Conservation (phyloP, 345 rosid genomes). For the Streptanthus diversifolius region DNA sequence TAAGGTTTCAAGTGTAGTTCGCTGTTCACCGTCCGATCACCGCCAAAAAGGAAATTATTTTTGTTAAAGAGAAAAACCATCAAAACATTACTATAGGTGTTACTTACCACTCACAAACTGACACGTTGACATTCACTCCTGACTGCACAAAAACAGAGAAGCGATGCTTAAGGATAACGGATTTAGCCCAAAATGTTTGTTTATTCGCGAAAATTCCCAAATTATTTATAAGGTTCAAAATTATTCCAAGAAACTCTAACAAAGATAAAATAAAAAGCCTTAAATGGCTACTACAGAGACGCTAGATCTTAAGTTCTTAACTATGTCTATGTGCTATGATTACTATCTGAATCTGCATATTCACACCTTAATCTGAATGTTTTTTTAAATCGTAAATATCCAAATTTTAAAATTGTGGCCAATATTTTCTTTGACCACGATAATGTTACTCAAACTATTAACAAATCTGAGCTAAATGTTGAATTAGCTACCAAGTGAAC, state of each 20-base stretch:
- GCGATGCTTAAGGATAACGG: neutral
- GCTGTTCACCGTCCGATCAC: slow-evolving; percentile 48
- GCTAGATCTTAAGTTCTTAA: too few species aligned
- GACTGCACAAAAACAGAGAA: neutral
- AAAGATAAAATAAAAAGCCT: neutral
- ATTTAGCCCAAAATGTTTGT: neutral
- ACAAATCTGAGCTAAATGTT: too few species aligned
- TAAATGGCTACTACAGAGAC: neutral
- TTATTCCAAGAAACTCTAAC: neutral
- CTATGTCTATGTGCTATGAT: too few species aligned
- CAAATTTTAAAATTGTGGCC: too few species aligned
- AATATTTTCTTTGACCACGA: too few species aligned
- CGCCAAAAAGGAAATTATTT: neutral
- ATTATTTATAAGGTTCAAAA: neutral
- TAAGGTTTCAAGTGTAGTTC: slow-evolving; percentile 22
- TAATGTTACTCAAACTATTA: too few species aligned
- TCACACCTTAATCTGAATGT: too few species aligned
- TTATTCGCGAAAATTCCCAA: neutral
- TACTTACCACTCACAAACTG: neutral
- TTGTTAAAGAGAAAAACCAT: neutral
- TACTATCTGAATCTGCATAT: too few species aligned
- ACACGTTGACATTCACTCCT: slow-evolving; percentile 32
- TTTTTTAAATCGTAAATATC: too few species aligned
- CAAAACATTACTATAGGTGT: neutral
- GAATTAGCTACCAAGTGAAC: too few species aligned